Evolutionary conservation across 2,329 filamentous ascomycete species (phyloP).

Genomic region (Penicillium expansum): DNA sequence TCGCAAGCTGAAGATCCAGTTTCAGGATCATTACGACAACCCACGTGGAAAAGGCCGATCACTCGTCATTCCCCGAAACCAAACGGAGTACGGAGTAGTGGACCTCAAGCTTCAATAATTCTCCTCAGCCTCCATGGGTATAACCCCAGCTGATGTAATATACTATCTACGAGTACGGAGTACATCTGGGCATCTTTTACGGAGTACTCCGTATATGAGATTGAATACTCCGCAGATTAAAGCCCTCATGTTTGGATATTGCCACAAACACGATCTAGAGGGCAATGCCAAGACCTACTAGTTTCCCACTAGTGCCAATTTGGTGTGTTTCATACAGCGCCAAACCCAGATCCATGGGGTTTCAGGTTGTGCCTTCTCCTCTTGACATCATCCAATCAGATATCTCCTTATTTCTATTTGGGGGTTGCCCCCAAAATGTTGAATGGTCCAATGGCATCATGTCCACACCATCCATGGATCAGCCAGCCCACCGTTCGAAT

Average conservation of each 20-base stretch:
- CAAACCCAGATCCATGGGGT: constrained; percentile 24
- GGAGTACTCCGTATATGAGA: too few relatives aligned
- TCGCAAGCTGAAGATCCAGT: not conserved
- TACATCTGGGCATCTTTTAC: too few relatives aligned
- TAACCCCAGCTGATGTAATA: not conserved
- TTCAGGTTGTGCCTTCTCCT: constrained; percentile 23
- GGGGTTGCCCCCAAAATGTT: not conserved
- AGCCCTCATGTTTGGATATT: not conserved
- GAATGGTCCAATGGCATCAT: not conserved
- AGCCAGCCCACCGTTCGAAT: constrained; percentile 19
- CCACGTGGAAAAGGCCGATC: constrained; percentile 5
- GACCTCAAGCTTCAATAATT: not conserved
- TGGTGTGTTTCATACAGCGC: constrained; percentile 31
- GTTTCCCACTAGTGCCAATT: constrained; percentile 20
- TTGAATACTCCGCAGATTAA: not conserved
- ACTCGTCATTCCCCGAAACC: not conserved
- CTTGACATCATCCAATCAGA: constrained; percentile 1
- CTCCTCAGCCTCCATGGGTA: not conserved
- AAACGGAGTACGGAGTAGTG: too few relatives aligned
- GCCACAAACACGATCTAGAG: not conserved
- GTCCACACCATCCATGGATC: constrained; percentile 8
- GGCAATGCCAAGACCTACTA: constrained; percentile 15
- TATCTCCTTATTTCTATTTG: not conserved
- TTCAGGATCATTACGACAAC: not conserved
- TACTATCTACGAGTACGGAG: not conserved